These are phyloP conservation scores for Hypoxylon cercidicola DNA, from an alignment of 495 filamentous ascomycete species.

Conservation along the genomic window DNA sequence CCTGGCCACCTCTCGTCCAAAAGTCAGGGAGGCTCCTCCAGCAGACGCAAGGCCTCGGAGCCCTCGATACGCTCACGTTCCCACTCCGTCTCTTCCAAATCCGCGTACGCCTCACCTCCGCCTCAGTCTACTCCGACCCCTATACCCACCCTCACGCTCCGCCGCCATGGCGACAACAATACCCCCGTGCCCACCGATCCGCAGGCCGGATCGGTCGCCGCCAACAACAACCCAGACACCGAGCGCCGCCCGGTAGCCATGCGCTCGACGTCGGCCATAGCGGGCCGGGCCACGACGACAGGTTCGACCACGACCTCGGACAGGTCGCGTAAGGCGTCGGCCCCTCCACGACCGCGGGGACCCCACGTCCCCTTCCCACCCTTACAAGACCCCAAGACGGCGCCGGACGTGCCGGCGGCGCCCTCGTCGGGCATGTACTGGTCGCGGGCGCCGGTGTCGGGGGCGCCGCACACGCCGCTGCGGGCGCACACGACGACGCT, in stretches of 20 bases:
- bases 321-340: slow-evolving; percentile 40
- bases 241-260: slow-evolving; percentile 51
- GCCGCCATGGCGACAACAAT: slow-evolving; percentile 34
- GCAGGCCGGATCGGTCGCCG: slow-evolving; percentile 58
- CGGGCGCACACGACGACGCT: slow-evolving; percentile 72
- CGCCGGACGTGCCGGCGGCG: slow-evolving; percentile 66
- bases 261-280: slow-evolving; percentile 65
- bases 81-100: slow-evolving; percentile 53
- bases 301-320: slow-evolving; percentile 34
- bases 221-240: slow-evolving; percentile 44
- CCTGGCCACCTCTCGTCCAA: slow-evolving; percentile 64
- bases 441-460: slow-evolving; percentile 67
- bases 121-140: slow-evolving; percentile 34
- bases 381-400: slow-evolving; percentile 64
- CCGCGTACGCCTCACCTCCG: slow-evolving; percentile 44
- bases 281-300: slow-evolving; percentile 48
- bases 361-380: slow-evolving; percentile 61
- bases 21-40: slow-evolving; percentile 50
- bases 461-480: slow-evolving; percentile 64
- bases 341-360: slow-evolving; percentile 47
- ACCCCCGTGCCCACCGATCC: slow-evolving; percentile 40
- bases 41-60: slow-evolving; percentile 58
- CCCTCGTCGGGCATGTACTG: slow-evolving; percentile 78
- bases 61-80: slow-evolving; percentile 60
- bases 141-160: slow-evolving; percentile 41